Percentiles rank a stretch among this genome's conserved stretches.
phyloP scores from a whole-genome alignment of 192 early-diverging fungal species.

The Spizellomyces punctatus region DNA sequence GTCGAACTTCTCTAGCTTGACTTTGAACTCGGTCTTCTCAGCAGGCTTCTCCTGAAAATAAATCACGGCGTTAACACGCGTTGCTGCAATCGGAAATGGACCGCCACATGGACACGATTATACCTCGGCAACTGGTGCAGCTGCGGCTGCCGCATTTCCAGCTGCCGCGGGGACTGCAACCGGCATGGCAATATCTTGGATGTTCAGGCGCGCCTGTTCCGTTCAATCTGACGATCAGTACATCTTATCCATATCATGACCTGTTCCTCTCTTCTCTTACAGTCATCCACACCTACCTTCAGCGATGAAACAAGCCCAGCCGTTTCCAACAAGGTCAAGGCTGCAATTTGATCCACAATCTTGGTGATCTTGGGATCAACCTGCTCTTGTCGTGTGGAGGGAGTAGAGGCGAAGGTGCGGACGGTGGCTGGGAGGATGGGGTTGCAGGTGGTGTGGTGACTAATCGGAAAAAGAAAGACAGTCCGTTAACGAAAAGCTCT shows the following conservation, averaged over 20 bases:
- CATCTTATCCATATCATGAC: background rate
- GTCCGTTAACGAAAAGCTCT: too few relatives aligned
- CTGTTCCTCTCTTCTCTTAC: background rate
- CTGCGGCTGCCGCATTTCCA: constrained; percentile 62
- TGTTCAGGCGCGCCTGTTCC: constrained; percentile 77
- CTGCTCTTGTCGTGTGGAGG: constrained; percentile 13
- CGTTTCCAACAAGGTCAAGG: constrained; percentile 91
- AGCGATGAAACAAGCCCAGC: constrained; percentile 83
- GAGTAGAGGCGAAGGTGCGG: constrained; percentile 29
- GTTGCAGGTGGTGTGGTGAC: background rate
- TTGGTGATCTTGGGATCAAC: constrained; percentile 65
- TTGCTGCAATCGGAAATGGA: constrained; percentile 3
- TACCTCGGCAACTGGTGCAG: constrained; percentile 58
- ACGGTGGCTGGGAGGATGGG: background rate
- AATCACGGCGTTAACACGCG: constrained; percentile 41
- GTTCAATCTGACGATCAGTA: background rate
- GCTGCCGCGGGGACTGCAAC: constrained; percentile 67
- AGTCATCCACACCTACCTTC: constrained; percentile 67
- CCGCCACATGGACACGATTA: background rate
- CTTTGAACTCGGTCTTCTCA: constrained; percentile 93
- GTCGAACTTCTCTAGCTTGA: constrained; percentile 95
- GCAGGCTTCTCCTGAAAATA: constrained; percentile 67
- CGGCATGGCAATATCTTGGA: constrained; percentile 88
- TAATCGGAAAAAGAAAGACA: background rate
- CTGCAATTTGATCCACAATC: constrained; percentile 91